These are phyloP conservation scores for Quillaja saponaria DNA, from an alignment of 306 rosid species.

Conservation along the genomic window DNA sequence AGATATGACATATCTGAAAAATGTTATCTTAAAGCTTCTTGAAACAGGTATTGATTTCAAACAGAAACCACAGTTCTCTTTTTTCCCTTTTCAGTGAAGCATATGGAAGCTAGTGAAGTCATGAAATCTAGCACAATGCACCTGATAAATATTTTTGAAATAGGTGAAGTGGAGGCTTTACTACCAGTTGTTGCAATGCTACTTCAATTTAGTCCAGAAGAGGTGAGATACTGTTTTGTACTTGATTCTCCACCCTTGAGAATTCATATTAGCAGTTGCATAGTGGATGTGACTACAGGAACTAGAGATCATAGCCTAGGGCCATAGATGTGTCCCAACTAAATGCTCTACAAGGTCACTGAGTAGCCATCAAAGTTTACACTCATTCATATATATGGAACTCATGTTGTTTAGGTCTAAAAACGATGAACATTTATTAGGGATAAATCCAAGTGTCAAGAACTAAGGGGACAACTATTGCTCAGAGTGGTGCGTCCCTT, in stretches of 20 bases:
- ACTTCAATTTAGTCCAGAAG: constrained; percentile 97
- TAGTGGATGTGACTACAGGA: constrained; percentile 6
- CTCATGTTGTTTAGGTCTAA: constrained; percentile 1
- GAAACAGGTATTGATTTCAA: constrained; percentile 68
- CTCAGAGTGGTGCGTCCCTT: too few relatives aligned
- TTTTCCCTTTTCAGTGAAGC: constrained; percentile 5
- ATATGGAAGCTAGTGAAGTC: background rate
- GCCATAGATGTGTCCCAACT: background rate
- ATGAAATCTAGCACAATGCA: constrained; percentile 17
- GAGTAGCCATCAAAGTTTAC: constrained; percentile 19
- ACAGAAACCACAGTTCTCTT: background rate
- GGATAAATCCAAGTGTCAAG: too few relatives aligned
- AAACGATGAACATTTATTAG: too few relatives aligned
- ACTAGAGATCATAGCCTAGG: constrained; percentile 9
- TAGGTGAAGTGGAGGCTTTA: constrained; percentile 95
- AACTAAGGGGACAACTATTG: too few relatives aligned
- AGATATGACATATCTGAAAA: constrained; percentile 92
- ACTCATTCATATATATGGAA: background rate
- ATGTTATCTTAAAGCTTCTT: constrained; percentile 92
- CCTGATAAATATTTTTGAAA: constrained; percentile 23
- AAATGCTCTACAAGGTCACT: constrained; percentile 18
- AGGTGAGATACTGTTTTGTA: constrained; percentile 52
- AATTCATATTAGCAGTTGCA: constrained; percentile 15
- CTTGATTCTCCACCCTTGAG: constrained; percentile 4
- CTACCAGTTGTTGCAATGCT: constrained; percentile 96